Percentiles rank a stretch among this genome's conserved stretches.
Conservation (phyloP, 495 filamentous ascomycete genomes). For the Penicillium fimorum region DNA sequence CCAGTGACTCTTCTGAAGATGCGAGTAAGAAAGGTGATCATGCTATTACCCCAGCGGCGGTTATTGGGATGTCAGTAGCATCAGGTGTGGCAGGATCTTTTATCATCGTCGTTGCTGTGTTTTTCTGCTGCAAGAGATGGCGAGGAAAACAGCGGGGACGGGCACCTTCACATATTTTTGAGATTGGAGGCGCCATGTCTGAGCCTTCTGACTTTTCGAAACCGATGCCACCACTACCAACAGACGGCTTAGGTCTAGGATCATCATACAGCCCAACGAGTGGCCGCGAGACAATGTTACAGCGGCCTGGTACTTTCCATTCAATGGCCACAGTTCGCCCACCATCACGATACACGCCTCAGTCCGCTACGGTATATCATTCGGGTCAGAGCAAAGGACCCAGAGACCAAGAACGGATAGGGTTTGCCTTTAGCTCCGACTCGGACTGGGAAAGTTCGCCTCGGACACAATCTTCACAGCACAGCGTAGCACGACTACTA, state of each 20-base stretch:
- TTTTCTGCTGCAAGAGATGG: conserved; percentile 37
- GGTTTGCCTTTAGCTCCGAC: conserved; percentile 32
- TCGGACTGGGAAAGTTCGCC: conserved; percentile 32
- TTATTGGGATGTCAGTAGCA: conserved; percentile 44
- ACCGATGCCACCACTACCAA: conserved; percentile 20
- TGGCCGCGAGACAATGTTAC: conserved; percentile 15
- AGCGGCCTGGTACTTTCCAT: conserved; percentile 10
- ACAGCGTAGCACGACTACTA: conserved; percentile 35
- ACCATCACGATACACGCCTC: conserved; percentile 21
- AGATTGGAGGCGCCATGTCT: conserved; percentile 45
- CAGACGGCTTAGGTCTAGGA: conserved; percentile 16
- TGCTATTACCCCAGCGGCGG: conserved; percentile 32
- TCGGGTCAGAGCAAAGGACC: background rate
- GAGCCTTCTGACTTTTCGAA: conserved; percentile 39
- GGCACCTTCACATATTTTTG: conserved; percentile 35
- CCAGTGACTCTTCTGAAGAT: conserved; percentile 3
- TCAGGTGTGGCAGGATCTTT: conserved; percentile 42
- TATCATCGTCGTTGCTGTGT: conserved; percentile 38
- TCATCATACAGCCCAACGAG: background rate
- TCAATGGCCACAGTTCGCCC: conserved; percentile 5
- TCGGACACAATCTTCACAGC: conserved; percentile 31
- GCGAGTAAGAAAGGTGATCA: conserved; percentile 14
- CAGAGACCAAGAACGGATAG: conserved; percentile 23
- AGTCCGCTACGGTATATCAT: conserved; percentile 19
- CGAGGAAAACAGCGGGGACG: conserved; percentile 18